phyloP scores from a whole-genome alignment of 352 stramenopile genomes.

The Phytophthora agathidicida region DNA sequence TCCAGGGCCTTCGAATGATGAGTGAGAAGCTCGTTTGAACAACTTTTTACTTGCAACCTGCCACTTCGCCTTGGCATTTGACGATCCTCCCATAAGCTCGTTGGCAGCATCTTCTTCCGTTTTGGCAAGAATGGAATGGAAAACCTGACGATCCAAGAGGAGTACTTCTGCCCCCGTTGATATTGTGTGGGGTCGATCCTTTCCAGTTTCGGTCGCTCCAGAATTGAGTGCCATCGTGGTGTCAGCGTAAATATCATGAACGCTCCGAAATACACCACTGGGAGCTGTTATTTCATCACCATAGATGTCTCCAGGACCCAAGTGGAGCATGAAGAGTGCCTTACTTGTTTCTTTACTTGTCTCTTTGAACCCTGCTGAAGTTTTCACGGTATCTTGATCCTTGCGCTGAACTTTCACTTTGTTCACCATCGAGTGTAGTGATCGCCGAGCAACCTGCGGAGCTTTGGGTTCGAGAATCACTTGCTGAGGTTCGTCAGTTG shows the following conservation, averaged over 20 bases:
- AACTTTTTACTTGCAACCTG: slow-evolving; percentile 47
- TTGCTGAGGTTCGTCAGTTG: slow-evolving; percentile 2
- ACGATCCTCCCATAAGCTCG: slow-evolving; percentile 44
- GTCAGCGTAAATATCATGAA: slow-evolving; percentile 48
- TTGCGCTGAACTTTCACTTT: slow-evolving; percentile 31
- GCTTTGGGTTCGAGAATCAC: neutral
- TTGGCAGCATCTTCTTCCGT: slow-evolving; percentile 57
- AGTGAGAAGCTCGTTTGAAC: slow-evolving; percentile 19
- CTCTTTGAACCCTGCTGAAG: slow-evolving; percentile 20
- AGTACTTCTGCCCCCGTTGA: slow-evolving; percentile 35
- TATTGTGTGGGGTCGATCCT: neutral
- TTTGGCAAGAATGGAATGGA: slow-evolving; percentile 45
- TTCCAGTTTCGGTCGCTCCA: neutral
- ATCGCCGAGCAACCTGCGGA: slow-evolving; percentile 2
- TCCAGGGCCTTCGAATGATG: slow-evolving; percentile 10
- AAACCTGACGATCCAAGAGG: slow-evolving; percentile 40
- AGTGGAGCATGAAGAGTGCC: slow-evolving; percentile 45
- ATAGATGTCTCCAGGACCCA: slow-evolving; percentile 54
- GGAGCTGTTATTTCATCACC: slow-evolving; percentile 53
- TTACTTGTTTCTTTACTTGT: slow-evolving; percentile 14
- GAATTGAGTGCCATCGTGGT: neutral
- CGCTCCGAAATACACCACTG: slow-evolving; percentile 38
- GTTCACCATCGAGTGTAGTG: slow-evolving; percentile 30
- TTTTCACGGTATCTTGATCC: neutral
- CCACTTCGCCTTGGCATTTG: slow-evolving; percentile 55